phyloP scores from a whole-genome alignment of 2,329 filamentous ascomycete genomes.

The Diaporthe humulicola region DNA sequence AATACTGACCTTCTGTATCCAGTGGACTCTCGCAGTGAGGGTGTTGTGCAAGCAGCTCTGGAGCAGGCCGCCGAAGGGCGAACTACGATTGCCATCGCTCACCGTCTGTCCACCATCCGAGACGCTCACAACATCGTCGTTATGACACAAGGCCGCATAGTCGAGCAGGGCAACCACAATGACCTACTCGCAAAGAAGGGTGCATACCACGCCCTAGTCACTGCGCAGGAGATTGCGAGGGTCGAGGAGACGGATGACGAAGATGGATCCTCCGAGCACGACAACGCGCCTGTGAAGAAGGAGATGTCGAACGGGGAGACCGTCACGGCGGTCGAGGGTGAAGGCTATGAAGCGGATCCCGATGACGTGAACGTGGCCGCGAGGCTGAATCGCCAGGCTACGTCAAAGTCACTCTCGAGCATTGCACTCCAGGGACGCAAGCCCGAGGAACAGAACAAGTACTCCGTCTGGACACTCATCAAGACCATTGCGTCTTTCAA shows the following conservation, averaged over 20 bases:
- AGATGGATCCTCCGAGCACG: constrained; percentile 63
- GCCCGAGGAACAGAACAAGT: constrained; percentile 66
- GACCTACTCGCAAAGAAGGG: constrained; percentile 77
- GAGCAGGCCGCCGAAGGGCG: constrained; percentile 87
- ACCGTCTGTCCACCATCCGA: constrained; percentile 94
- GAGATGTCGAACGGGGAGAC: constrained; percentile 56
- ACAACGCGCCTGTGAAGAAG: constrained; percentile 65
- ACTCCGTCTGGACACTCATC: constrained; percentile 81
- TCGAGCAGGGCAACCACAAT: constrained; percentile 93
- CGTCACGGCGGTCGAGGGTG: constrained; percentile 46
- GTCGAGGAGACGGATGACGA: constrained; percentile 66
- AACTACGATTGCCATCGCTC: constrained; percentile 96
- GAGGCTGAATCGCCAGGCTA: constrained; percentile 68
- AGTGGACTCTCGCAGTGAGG: constrained; percentile 94
- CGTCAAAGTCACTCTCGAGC: constrained; percentile 76
- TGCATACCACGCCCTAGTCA: constrained; percentile 88
- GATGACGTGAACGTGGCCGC: constrained; percentile 70
- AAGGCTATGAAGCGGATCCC: constrained; percentile 64
- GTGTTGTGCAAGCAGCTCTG: constrained; percentile 91
- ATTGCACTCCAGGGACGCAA: constrained; percentile 72
- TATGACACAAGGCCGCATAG: constrained; percentile 85
- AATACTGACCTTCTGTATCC: constrained; percentile 61
- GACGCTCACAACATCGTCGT: constrained; percentile 97
- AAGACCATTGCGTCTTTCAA: constrained; percentile 88
- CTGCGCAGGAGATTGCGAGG: constrained; percentile 85